Base-by-base conservation (phyloP, 441 rosid genomes). In the Gossypium davidsonii region DNA sequence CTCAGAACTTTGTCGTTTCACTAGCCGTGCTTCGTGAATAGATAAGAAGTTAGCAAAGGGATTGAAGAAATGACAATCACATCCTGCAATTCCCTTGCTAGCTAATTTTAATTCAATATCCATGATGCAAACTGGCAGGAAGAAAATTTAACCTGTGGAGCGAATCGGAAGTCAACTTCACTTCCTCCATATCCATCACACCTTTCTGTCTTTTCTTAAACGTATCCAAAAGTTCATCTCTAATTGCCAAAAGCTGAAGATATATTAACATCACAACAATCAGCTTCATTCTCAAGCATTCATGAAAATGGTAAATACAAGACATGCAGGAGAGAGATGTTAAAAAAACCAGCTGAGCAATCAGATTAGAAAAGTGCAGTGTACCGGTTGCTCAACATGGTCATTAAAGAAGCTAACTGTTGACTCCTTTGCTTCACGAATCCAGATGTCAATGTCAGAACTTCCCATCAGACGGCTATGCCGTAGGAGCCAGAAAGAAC, bases 301-400 rank as follows among this genome's bases (percentile, higher is more conserved):
- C 34, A 44, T n/a, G 44, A 12, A 71, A 11, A 69, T 53, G 44
- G 23, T 39, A 18, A 60, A 67, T 14, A 14, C 48, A 48, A 68
- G 15, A 3, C 4, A 25, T 31, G 4, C 1, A 14, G 15, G 44
- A 34, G 39, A 28, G 1, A 63, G 26, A 76, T 25, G 11, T 23
- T 44, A 10, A 44, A 44, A 44, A 61, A 70, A 53, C 67, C 25
- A 75, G 56, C 63, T 55, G 8, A 49, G 44, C 20, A 58, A 74
- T 49, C 57, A 79, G 58, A 79, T 63, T 49, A 66, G 57, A 17
- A 71, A 71, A 67, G 11, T 65, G 12, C 62, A 57, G 74, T 61
- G 71, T 89, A 94, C 99, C 85, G 98, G 99, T 80, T 85, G 99
- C 86, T 94, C 94, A 74, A 94, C 98, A 78, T 94, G 99, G 53